Conservation (phyloP, 164 flowering plant species). For the Nymphaea colorata region DNA sequence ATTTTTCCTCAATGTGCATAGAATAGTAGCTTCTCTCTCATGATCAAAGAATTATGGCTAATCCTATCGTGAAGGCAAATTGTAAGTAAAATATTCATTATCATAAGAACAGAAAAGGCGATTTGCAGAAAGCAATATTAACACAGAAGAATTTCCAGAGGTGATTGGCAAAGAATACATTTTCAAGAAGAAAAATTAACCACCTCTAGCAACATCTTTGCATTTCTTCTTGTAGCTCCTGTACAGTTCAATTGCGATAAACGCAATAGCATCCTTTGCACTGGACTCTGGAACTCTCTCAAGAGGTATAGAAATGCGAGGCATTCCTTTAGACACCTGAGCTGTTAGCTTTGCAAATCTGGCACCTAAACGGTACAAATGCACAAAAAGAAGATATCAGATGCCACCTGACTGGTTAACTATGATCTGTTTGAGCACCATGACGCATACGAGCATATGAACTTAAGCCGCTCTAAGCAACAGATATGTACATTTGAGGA, state of each 20-base stretch:
- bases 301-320: slow-evolving; percentile 48
- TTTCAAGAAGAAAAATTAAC: not conserved
- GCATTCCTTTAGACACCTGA: slow-evolving; percentile 87
- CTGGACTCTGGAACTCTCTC: slow-evolving; percentile 31
- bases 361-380: slow-evolving; percentile 27
- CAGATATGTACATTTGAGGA: not conserved
- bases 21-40: too few species aligned
- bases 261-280: slow-evolving; percentile 61
- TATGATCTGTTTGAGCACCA: not conserved
- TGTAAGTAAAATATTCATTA: not conserved
- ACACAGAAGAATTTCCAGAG: not conserved
- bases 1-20: too few species aligned
- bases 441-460: too few species aligned
- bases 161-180: not conserved
- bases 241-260: slow-evolving; percentile 48
- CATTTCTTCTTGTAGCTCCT: slow-evolving; percentile 29
- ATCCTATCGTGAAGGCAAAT: too few species aligned
- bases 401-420: not conserved
- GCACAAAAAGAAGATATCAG: not conserved
- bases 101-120: not conserved
- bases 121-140: too few species aligned
- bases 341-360: slow-evolving; percentile 51
- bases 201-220: slow-evolving; percentile 37
- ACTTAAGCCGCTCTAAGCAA: not conserved
- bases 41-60: too few species aligned